Evolutionary conservation across 495 filamentous ascomycete species (phyloP).

Genomic region (Penicillium cosmopolitanum): DNA sequence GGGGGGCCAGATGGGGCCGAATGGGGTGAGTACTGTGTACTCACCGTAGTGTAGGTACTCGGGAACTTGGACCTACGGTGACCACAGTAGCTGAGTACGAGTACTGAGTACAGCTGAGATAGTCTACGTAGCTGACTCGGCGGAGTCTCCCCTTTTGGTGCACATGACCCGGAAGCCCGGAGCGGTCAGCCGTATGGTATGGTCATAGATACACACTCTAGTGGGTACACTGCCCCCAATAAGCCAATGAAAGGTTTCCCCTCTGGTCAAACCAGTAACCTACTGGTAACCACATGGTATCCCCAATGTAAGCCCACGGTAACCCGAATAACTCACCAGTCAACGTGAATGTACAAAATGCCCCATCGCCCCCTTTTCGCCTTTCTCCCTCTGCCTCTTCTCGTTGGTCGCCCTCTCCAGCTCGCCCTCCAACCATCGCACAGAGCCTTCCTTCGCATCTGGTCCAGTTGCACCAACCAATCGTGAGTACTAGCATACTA

Average conservation of each 20-base stretch:
- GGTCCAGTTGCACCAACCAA: constrained; percentile 2
- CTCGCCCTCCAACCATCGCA: constrained; percentile 37
- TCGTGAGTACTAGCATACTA: constrained; percentile 7
- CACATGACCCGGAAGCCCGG: constrained; percentile 22
- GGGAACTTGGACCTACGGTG: background rate
- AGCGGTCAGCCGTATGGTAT: constrained; percentile 2
- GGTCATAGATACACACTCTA: background rate
- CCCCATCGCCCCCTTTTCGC: constrained; percentile 50
- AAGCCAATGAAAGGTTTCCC: too few species aligned
- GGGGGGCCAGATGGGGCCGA: too few species aligned
- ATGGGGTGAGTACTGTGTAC: background rate
- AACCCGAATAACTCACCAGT: constrained; percentile 10
- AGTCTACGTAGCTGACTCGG: background rate
- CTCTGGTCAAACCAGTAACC: too few species aligned
- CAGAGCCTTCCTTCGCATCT: constrained; percentile 25
- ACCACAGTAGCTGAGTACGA: background rate
- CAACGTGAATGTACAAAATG: constrained; percentile 45
- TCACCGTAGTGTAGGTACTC: background rate
- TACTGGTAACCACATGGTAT: background rate
- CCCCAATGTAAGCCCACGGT: background rate
- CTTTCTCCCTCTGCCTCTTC: constrained; percentile 49
- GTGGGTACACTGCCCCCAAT: background rate
- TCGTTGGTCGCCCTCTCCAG: constrained; percentile 49
- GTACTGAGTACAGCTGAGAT: background rate
- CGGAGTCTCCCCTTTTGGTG: background rate